Evolutionary conservation across 352 stramenopile genomes (phyloP).

Genomic region (Pilasporangium apinafurcum): DNA sequence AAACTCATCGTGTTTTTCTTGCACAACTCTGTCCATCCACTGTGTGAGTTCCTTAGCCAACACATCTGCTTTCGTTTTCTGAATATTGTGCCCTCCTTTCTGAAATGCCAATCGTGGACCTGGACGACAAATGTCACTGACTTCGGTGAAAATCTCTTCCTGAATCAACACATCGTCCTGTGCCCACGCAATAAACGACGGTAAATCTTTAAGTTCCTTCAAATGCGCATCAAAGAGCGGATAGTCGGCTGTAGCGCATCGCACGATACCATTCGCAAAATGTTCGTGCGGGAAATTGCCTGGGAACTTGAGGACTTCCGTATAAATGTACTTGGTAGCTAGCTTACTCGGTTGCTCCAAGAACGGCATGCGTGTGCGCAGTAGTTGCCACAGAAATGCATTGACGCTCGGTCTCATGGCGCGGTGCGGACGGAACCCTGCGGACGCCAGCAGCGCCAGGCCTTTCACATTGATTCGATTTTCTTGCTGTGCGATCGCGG

Average conservation of each 20-base stretch:
- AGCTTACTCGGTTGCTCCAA: constrained; percentile 4
- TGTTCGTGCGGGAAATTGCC: constrained; percentile 31
- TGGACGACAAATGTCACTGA: constrained; percentile 23
- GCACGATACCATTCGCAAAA: constrained; percentile 50
- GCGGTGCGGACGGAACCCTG: constrained; percentile 37
- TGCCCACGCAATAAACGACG: constrained; percentile 50
- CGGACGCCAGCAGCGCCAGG: constrained; percentile 38
- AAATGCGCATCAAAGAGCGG: constrained; percentile 21
- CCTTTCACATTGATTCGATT: constrained; percentile 28
- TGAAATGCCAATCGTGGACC: constrained; percentile 36
- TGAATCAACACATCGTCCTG: constrained; percentile 59
- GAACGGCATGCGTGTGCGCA: constrained; percentile 13
- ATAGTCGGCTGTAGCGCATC: constrained; percentile 44
- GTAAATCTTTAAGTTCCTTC: constrained; percentile 13
- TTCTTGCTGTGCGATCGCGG: constrained; percentile 23
- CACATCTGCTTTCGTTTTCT: constrained; percentile 53
- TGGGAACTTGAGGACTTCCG: constrained; percentile 38
- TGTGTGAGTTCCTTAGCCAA: constrained; percentile 26
- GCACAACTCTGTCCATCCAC: constrained; percentile 39
- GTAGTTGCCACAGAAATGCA: constrained; percentile 8
- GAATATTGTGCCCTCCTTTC: constrained; percentile 61
- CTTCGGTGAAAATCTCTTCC: constrained; percentile 34
- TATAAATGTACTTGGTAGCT: constrained; percentile 22
- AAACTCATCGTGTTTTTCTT: too few species aligned
- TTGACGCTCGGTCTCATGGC: constrained; percentile 13